Conservation (phyloP, 2,329 filamentous ascomycete genomes). For the Fusarium siculi region DNA sequence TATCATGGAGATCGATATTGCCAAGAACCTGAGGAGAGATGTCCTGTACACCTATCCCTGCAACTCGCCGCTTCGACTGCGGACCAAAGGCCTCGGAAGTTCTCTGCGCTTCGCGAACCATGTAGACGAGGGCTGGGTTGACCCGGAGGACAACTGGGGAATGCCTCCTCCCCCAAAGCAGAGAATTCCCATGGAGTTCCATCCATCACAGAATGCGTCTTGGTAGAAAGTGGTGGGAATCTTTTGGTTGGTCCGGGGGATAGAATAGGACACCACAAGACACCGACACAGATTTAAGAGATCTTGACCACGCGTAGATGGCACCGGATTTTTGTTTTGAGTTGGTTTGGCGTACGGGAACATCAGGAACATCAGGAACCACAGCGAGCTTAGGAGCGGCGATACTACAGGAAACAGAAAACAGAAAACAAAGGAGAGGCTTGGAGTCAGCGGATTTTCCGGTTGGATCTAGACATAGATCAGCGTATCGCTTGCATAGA, state of each 20-base stretch:
- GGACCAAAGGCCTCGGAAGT: slow-evolving; percentile 39
- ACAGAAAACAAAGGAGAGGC: background rate
- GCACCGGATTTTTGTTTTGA: background rate
- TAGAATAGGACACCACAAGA: background rate
- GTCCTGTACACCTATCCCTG: background rate
- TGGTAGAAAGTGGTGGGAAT: background rate
- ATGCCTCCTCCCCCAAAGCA: background rate
- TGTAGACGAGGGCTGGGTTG: slow-evolving; percentile 31
- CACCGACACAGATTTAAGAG: background rate
- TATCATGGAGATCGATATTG: background rate
- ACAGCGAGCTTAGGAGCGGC: background rate
- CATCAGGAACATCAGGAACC: background rate
- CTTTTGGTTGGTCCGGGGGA: background rate
- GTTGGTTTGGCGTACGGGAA: background rate
- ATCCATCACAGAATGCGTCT: background rate
- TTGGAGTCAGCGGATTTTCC: background rate
- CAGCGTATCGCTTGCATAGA: background rate
- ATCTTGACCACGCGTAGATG: background rate
- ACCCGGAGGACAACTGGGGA: slow-evolving; percentile 24
- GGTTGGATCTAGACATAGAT: background rate
- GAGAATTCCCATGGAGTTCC: slow-evolving; percentile 10
- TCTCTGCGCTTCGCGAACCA: slow-evolving; percentile 29
- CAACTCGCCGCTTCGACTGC: slow-evolving; percentile 2
- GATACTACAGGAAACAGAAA: background rate
- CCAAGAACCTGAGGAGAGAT: background rate